phyloP scores from a whole-genome alignment of 768 basidiomycete species.

The Psilocybe cyanescens region DNA sequence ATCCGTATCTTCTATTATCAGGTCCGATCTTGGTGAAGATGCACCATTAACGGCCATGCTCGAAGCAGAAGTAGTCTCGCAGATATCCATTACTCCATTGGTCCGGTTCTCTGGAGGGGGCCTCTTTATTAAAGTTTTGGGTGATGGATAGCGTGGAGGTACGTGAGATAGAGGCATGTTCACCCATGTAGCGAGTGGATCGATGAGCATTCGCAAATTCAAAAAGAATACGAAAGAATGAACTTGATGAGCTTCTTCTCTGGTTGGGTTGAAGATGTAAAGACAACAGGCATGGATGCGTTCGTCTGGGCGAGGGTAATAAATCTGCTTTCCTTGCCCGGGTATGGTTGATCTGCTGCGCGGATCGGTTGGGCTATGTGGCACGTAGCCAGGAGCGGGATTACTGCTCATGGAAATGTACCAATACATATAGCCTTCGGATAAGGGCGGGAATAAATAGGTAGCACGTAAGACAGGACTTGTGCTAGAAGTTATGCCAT shows the following conservation, averaged over 20 bases:
- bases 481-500: slow-evolving; percentile 32
- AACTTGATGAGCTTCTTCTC: slow-evolving; percentile 40
- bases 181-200: slow-evolving; percentile 34
- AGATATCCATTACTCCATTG: not conserved
- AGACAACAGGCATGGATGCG: slow-evolving; percentile 54
- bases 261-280: slow-evolving; percentile 46
- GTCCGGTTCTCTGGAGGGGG: not conserved
- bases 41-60: not conserved
- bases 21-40: not conserved
- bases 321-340: slow-evolving; percentile 34
- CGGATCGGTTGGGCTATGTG: slow-evolving; percentile 20
- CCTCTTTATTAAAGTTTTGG: not conserved
- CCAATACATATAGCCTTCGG: slow-evolving; percentile 51
- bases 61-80: not conserved
- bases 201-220: slow-evolving; percentile 43
- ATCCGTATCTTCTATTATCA: not conserved
- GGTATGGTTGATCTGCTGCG: slow-evolving; percentile 8
- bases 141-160: slow-evolving; percentile 4
- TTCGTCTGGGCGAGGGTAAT: slow-evolving; percentile 50
- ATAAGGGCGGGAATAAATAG: slow-evolving; percentile 47
- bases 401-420: slow-evolving; percentile 59
- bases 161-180: not conserved
- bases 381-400: slow-evolving; percentile 46
- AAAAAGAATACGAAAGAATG: slow-evolving; percentile 56
- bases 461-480: slow-evolving; percentile 37